Evolutionary conservation across 1,139 yeast species (phyloP).

Genomic region (Diutina siamensis): DNA sequence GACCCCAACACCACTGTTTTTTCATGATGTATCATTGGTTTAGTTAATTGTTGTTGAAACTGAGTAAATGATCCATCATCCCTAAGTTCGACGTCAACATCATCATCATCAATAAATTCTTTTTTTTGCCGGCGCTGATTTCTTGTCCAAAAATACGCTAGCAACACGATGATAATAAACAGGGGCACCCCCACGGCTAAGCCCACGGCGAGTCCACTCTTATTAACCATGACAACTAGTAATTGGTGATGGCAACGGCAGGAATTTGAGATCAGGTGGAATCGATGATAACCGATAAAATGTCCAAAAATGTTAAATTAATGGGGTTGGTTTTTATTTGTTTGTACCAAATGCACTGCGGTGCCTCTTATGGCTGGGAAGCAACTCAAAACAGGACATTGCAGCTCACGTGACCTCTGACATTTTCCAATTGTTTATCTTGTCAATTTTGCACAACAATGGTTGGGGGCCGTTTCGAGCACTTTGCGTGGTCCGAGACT

Average conservation of each 20-base stretch:
- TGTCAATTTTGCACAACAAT: too few species aligned
- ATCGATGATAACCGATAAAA: too few species aligned
- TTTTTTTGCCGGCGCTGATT: conserved; percentile 21
- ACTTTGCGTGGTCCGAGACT: too few species aligned
- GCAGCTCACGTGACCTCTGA: too few species aligned
- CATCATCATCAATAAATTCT: conserved; percentile 22
- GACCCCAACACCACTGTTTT: neutral
- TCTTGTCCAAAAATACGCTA: conserved; percentile 16
- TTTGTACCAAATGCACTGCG: too few species aligned
- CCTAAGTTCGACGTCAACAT: conserved; percentile 25
- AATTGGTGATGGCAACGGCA: neutral
- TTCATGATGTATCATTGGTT: conserved; percentile 4
- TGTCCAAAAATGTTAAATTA: too few species aligned
- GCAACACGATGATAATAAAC: conserved; percentile 13
- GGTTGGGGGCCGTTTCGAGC: too few species aligned
- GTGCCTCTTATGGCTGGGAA: too few species aligned
- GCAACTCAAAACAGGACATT: too few species aligned
- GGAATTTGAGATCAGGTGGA: too few species aligned
- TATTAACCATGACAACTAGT: neutral
- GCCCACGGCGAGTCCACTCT: conserved; percentile 22
- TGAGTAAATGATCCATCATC: conserved; percentile 28
- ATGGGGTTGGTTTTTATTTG: too few species aligned
- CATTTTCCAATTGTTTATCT: too few species aligned
- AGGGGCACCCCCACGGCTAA: conserved; percentile 34
- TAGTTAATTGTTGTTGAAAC: conserved; percentile 25